phyloP scores from a whole-genome alignment of 441 rosid genomes.

The Populus trichocarpa region DNA sequence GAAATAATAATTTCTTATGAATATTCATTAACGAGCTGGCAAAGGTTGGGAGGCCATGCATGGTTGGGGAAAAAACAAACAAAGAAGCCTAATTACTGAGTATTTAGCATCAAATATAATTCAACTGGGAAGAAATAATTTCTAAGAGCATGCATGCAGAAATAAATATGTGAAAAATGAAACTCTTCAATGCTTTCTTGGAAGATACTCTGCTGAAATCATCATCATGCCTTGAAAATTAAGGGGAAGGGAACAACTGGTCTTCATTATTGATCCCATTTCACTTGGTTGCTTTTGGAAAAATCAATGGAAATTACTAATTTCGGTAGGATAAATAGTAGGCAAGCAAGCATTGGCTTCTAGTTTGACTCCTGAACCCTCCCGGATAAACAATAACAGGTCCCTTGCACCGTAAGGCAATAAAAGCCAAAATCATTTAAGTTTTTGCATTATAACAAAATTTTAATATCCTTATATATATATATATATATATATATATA shows the following conservation, averaged over 20 bases:
- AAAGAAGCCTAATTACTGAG: background rate
- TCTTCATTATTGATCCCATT: background rate
- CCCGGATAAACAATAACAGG: background rate
- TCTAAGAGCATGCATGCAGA: background rate
- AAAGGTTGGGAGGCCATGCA: background rate
- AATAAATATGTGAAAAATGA: background rate
- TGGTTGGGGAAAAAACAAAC: background rate
- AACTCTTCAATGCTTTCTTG: background rate
- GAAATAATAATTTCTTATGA: background rate
- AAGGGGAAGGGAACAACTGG: background rate
- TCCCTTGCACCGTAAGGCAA: constrained; percentile 4
- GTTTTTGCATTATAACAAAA: background rate
- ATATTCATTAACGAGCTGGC: background rate
- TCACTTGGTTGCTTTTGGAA: background rate
- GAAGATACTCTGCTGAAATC: background rate
- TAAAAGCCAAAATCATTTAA: background rate
- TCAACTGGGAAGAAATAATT: background rate
- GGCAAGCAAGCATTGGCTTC: constrained; percentile 13
- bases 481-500: too few species aligned
- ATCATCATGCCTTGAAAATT: background rate
- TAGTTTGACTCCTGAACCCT: constrained; percentile 12
- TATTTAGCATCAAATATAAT: background rate
- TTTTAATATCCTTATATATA: background rate
- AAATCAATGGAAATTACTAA: background rate
- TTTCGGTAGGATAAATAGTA: background rate